Conservation (phyloP, 2,329 filamentous ascomycete species). For the Sarocladium kiliense region DNA sequence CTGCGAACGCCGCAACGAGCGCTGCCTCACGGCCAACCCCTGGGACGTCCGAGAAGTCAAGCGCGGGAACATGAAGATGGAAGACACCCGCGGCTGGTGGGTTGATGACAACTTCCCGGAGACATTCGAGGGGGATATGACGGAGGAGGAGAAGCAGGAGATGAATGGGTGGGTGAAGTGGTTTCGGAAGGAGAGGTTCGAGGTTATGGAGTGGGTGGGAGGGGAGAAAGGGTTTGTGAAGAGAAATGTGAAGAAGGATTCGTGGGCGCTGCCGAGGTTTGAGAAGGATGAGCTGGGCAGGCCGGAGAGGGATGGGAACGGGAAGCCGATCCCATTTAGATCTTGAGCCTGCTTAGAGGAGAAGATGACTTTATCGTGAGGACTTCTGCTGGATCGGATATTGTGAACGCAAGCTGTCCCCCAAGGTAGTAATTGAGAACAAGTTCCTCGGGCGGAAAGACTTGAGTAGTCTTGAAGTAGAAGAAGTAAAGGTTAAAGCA, state of each 20-base stretch:
- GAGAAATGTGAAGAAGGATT: background rate
- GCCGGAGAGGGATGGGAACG: background rate
- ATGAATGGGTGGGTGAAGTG: background rate
- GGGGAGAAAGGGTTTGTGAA: constrained; percentile 1
- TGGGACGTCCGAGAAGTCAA: background rate
- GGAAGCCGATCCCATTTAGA: background rate
- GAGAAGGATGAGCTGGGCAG: background rate
- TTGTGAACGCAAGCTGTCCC: too few relatives aligned
- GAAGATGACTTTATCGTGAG: background rate
- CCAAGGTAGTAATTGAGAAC: too few relatives aligned
- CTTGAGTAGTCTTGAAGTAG: too few relatives aligned
- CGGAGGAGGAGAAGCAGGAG: background rate
- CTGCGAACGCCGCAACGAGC: background rate
- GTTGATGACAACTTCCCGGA: background rate
- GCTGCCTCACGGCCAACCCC: background rate
- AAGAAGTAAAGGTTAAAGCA: too few relatives aligned
- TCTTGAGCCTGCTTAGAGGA: background rate
- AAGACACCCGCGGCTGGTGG: background rate
- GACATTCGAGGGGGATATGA: background rate
- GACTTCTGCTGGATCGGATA: background rate
- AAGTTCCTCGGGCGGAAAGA: too few relatives aligned
- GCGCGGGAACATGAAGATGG: background rate
- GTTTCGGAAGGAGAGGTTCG: background rate
- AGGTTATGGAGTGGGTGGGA: constrained; percentile 2
- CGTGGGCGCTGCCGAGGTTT: constrained; percentile 7